Evolutionary conservation across 2,329 filamentous ascomycete species (phyloP), one percentile per base, ranked within the genome.

Genomic region (Fusarium globosum): DNA sequence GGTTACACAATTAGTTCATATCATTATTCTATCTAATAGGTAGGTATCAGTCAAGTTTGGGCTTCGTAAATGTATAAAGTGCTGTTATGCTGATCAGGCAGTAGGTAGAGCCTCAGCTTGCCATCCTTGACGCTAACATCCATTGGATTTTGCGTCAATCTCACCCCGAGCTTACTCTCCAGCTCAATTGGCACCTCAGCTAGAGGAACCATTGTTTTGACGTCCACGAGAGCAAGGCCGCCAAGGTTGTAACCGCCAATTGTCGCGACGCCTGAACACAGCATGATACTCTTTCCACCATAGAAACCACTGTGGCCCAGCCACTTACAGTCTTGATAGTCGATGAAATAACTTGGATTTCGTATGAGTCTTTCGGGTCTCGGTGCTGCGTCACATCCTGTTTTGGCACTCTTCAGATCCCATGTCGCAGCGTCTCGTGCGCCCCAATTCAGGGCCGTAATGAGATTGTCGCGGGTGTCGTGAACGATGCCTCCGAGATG

Each of bases 241-340:
- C 85, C 85, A 3, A 88, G 76, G 9, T 72, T 79, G 45, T 80
- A 78, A 9, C 68, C 77, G 18, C 77, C 78, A 18, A 85, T 65
- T 8, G 79, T 82, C 9, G 84, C 82, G 13, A 87, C 82, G 3
- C 86, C 86, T 0, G 83, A 83, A 69, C 85, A 87, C 20, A 87
- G 80, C 85, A 86, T 86, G 15, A 87, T 77, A 20, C 82, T 79
- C 42, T 81, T 79, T n/a, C 68, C 75, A n/a, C 71, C 71, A 53
- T 84, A 84, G 11, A 78, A 68, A 15, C 74, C 67, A 20, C 82
- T 81, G 70, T 81, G 82, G 8, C 85, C 86, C 2, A 87, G 78
- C 76, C 83, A 87, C 73, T 87, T 87, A 79, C 85, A 87, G 79
- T 87, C 86, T 76, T 88, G 85, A 72, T 87, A 87, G 67, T 87